A percentile compares a stretch with the other conserved stretches of the same genome.
phyloP scores from a whole-genome alignment of 768 basidiomycete genomes.

The Pleurotus tuoliensis region DNA sequence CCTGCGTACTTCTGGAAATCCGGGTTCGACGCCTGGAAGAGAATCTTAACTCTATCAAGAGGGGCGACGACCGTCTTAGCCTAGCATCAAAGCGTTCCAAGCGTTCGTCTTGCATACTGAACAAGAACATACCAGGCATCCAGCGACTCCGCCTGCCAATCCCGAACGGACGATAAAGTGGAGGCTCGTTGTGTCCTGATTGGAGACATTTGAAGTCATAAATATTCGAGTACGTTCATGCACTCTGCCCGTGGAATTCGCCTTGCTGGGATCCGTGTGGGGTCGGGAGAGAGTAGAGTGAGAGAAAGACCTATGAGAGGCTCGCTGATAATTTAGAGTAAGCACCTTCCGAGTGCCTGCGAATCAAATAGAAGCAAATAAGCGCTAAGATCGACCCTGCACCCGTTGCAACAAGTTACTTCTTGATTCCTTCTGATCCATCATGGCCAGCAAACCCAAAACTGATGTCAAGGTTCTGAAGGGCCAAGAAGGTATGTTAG shows the following conservation, averaged over 20 bases:
- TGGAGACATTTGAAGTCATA: constrained; percentile 60
- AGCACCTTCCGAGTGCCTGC: constrained; percentile 1
- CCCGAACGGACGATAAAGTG: constrained; percentile 75
- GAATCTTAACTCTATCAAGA: constrained; percentile 95
- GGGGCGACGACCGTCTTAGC: constrained; percentile 95
- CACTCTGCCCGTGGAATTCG: not conserved
- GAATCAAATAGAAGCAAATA: not conserved
- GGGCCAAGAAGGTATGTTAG: constrained; percentile 63
- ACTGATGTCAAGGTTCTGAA: constrained; percentile 60
- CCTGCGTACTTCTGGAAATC: constrained; percentile 94
- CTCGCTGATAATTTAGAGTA: not conserved
- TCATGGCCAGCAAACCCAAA: constrained; percentile 53
- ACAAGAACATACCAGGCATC: constrained; percentile 73
- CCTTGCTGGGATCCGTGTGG: not conserved
- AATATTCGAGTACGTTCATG: constrained; percentile 21
- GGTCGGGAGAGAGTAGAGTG: not conserved
- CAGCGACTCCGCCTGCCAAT: constrained; percentile 89
- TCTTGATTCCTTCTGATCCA: constrained; percentile 8
- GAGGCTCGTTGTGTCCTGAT: constrained; percentile 51
- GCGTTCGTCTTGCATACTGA: constrained; percentile 9
- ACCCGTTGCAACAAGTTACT: not conserved
- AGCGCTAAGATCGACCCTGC: not conserved
- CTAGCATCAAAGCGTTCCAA: constrained; percentile 33
- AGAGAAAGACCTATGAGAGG: not conserved
- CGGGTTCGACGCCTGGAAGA: constrained; percentile 95